Evolutionary conservation across 345 rosid species (phyloP), one percentile per base, ranked within the genome.

Genomic region (Eucalyptus regnans): DNA sequence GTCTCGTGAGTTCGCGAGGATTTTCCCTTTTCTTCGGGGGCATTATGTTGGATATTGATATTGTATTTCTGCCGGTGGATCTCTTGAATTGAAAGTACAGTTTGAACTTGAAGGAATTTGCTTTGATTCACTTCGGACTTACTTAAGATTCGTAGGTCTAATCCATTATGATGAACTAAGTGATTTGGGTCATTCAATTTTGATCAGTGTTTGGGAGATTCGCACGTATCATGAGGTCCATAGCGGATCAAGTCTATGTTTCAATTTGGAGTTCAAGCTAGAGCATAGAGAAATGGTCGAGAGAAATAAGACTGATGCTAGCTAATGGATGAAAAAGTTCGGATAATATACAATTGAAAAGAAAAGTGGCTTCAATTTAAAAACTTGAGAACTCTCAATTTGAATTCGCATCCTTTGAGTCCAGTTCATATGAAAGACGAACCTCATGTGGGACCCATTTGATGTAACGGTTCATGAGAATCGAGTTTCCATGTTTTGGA

Each of bases 121-220:
- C 41, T 0, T 66, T 60, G 66, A 60, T 12, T 60, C 0, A 2
- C 66, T 27, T 27, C 7, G 0, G 2, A 0, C 15, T 60, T 60
- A 31, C 31, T 60, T 1, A 31, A 18, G n/a, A 25, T 58, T 58
- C 3, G 2, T 25, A 58, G 64, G 64, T 58, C 29, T 10, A 58
- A 58, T 58, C 14, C n/a, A 52, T 7, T 52, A 25, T 10, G n/a
- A 58, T 58, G 64, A 58, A 25, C 14, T 25, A 10, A 23, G 3
- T 25, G 64, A 58, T 25, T 58, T 58, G 64, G 64, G 64, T 25
- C 64, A 25, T 58, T 58, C 64, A 58, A 7, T 52, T 52, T 52
- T 52, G 7, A 58, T 58, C 1, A 5, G 3, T 58, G n/a, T 14
- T 58, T 2, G 14, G 64, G n/a, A 58, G 14, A 58, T 58, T 58